Percentiles rank a stretch among this genome's conserved stretches.
Evolutionary conservation across 1,139 yeast genomes (phyloP).

Genomic region (Blastobotrys petasosporus): DNA sequence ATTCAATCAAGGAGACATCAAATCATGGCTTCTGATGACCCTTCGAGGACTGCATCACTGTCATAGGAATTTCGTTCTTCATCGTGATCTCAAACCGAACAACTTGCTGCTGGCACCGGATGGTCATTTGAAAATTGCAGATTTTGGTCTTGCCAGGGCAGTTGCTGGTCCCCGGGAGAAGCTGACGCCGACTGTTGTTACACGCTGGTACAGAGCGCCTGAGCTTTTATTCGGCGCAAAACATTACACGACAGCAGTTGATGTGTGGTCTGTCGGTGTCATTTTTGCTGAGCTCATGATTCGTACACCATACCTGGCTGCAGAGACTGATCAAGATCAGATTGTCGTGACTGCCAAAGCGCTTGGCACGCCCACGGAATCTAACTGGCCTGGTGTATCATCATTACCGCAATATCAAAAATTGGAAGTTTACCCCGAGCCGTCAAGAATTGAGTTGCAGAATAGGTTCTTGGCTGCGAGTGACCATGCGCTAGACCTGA

Average conservation of each 20-base stretch:
- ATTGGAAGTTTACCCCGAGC: conserved; percentile 58
- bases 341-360: conserved; percentile 88
- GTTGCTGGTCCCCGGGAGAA: conserved; percentile 65
- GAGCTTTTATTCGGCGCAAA: conserved; percentile 84
- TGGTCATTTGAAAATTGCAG: conserved; percentile 88
- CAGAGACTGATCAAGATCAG: conserved; percentile 84
- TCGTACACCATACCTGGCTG: conserved; percentile 91
- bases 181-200: conserved; percentile 88
- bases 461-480: conserved; percentile 89
- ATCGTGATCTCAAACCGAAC: conserved; percentile 51
- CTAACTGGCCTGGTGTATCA: conserved; percentile 86
- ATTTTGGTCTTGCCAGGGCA: conserved; percentile 91
- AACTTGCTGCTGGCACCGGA: conserved; percentile 80
- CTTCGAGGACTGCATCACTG: conserved; percentile 92
- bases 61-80: conserved; percentile 83
- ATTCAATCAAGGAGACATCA: conserved; percentile 82
- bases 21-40: conserved; percentile 92
- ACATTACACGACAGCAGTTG: conserved; percentile 84
- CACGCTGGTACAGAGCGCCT: conserved; percentile 97
- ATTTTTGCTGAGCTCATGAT: conserved; percentile 96
- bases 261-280: conserved; percentile 90
- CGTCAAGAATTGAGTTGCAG: conserved; percentile 74
- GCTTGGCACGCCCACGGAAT: conserved; percentile 91
- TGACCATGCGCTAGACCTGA: conserved; percentile 71
- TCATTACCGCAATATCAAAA: conserved; percentile 61